Conservation (phyloP, 106 monocot species). For the Phalaenopsis equestris region DNA sequence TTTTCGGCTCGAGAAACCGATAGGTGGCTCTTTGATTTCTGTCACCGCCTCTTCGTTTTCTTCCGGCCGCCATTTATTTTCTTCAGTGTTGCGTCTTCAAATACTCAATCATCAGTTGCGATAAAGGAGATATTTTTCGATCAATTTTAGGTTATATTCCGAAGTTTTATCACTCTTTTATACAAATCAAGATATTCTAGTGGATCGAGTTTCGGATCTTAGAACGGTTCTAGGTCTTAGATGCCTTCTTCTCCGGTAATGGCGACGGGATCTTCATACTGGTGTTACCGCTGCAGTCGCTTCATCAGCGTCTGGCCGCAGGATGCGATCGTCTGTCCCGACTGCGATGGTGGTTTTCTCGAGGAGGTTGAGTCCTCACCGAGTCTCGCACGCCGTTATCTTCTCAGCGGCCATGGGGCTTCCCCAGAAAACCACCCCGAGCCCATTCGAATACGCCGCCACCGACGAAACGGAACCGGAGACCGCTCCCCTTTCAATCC, state of each 20-base stretch:
- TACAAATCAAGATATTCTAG: not conserved
- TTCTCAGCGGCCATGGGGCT: not conserved
- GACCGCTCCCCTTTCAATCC: slow-evolving; percentile 65
- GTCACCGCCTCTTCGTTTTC: not conserved
- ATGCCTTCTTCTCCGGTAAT: not conserved
- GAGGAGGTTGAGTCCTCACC: slow-evolving; percentile 31
- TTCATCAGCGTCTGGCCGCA: slow-evolving; percentile 1
- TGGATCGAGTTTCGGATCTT: not conserved
- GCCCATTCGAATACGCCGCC: slow-evolving; percentile 15
- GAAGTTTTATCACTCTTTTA: not conserved
- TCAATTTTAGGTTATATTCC: not conserved
- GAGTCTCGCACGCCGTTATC: slow-evolving; percentile 2
- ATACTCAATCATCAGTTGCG: not conserved
- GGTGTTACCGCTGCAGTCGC: slow-evolving; percentile 53
- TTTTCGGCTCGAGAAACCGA: not conserved
- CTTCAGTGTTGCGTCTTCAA: not conserved
- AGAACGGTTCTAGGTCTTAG: not conserved
- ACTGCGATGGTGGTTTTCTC: slow-evolving; percentile 57
- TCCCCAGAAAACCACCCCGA: not conserved
- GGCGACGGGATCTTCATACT: slow-evolving; percentile 39
- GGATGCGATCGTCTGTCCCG: slow-evolving; percentile 35
- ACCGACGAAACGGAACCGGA: slow-evolving; percentile 12
- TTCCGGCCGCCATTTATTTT: not conserved
- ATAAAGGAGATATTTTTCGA: not conserved
- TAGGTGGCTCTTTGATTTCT: not conserved